Conservation (phyloP, 108 stramenopile species). For the Cyclotella atomus region DNA sequence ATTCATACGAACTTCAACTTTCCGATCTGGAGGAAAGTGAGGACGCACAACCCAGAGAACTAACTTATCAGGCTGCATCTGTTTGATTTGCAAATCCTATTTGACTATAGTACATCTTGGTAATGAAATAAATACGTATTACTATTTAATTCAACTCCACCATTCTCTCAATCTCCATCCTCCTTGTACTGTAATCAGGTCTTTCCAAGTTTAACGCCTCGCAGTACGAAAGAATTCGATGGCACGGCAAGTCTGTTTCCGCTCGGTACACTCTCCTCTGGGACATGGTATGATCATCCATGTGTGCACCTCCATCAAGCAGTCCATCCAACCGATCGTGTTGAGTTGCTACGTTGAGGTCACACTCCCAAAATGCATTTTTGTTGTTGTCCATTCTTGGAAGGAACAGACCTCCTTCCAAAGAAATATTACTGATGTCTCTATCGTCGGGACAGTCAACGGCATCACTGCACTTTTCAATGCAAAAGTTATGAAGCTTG, state of each 20-base stretch:
- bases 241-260: conserved; percentile 1
- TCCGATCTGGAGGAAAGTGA: too few relatives aligned
- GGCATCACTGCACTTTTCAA: not conserved
- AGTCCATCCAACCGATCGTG: not conserved
- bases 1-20: too few relatives aligned
- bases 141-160: not conserved
- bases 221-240: not conserved
- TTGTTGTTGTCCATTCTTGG: not conserved
- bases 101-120: not conserved
- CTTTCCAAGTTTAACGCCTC: not conserved
- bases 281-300: not conserved
- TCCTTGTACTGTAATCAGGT: not conserved
- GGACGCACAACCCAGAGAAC: not conserved
- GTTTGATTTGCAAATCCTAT: not conserved
- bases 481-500: conserved; percentile 5
- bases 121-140: not conserved
- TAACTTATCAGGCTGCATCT: not conserved
- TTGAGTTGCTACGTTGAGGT: too few relatives aligned
- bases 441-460: not conserved
- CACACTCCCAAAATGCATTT: not conserved
- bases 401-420: not conserved
- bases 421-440: not conserved
- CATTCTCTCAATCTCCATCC: not conserved
- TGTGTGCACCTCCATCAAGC: not conserved
- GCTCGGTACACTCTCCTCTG: conserved; percentile 1